Evolutionary conservation across 345 rosid species (phyloP).

Genomic region (Pugionium cornutum): DNA sequence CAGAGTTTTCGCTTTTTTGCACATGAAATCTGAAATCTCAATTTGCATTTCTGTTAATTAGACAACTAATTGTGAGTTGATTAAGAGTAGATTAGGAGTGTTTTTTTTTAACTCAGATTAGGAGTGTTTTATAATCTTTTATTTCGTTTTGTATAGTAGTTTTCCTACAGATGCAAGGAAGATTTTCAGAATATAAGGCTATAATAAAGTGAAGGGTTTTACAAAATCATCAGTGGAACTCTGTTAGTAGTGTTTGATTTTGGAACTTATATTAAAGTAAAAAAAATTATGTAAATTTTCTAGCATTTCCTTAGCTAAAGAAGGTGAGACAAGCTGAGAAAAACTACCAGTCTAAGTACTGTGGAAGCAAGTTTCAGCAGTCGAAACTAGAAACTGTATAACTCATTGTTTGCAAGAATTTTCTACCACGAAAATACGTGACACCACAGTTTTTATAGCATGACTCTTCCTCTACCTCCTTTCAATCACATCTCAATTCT

Average conservation of each 20-base stretch:
- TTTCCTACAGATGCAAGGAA: too few relatives aligned
- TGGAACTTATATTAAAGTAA: too few relatives aligned
- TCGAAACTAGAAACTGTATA: too few relatives aligned
- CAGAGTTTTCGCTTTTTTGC: not conserved
- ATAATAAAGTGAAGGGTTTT: too few relatives aligned
- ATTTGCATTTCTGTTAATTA: conserved; percentile 2
- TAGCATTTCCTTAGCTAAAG: too few relatives aligned
- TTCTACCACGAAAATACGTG: not conserved
- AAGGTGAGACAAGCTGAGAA: too few relatives aligned
- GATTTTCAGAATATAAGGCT: too few relatives aligned
- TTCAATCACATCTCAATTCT: conserved; percentile 20
- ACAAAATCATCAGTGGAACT: too few relatives aligned
- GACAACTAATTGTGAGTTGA: not conserved
- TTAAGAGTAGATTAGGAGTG: not conserved
- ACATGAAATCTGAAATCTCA: not conserved
- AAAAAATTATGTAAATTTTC: too few relatives aligned
- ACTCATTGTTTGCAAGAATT: too few relatives aligned
- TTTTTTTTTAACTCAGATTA: not conserved
- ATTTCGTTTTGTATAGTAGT: not conserved
- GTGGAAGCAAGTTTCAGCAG: conserved; percentile 15
- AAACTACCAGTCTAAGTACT: too few relatives aligned
- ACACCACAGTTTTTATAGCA: conserved; percentile 2
- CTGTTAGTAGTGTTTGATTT: too few relatives aligned
- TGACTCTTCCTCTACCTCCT: conserved; percentile 15
- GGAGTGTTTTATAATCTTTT: conserved; percentile 4